phyloP scores from a whole-genome alignment of 352 stramenopile genomes.

The Thalassiosira mediterranea region DNA sequence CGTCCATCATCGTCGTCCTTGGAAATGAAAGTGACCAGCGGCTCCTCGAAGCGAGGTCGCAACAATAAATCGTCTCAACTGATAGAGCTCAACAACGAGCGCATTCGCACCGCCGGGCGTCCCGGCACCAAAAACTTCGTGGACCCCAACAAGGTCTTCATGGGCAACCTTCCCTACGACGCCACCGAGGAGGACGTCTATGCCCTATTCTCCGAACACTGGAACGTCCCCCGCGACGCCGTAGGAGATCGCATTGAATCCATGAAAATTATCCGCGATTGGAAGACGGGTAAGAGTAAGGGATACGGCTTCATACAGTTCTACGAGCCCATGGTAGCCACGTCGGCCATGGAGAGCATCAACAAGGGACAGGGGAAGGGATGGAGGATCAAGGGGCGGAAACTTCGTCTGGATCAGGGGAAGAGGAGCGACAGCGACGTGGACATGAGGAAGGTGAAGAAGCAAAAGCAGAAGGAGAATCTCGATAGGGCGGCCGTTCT shows the following conservation, averaged over 20 bases:
- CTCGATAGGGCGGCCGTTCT: slow-evolving; percentile 19
- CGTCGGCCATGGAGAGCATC: slow-evolving; percentile 65
- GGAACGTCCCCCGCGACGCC: slow-evolving; percentile 42
- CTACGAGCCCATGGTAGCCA: slow-evolving; percentile 78
- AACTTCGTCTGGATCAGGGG: slow-evolving; percentile 70
- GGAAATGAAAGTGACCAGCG: slow-evolving; percentile 21
- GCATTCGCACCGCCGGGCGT: slow-evolving; percentile 59
- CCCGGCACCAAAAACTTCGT: slow-evolving; percentile 73
- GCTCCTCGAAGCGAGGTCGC: slow-evolving; percentile 15
- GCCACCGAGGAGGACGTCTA: slow-evolving; percentile 50
- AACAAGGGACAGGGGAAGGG: slow-evolving; percentile 1
- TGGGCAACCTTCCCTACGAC: slow-evolving; percentile 70
- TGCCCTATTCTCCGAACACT: slow-evolving; percentile 54
- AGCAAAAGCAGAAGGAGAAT: slow-evolving; percentile 10
- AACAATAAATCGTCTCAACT: slow-evolving; percentile 32
- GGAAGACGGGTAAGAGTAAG: slow-evolving; percentile 81
- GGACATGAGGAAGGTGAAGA: slow-evolving; percentile 52
- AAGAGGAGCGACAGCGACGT: slow-evolving; percentile 69
- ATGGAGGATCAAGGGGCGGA: slow-evolving; percentile 56
- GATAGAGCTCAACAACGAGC: slow-evolving; percentile 59
- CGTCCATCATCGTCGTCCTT: background rate
- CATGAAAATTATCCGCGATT: slow-evolving; percentile 81
- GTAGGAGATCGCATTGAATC: slow-evolving; percentile 43
- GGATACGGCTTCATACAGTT: slow-evolving; percentile 83
- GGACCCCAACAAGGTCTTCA: slow-evolving; percentile 77